phyloP scores from a whole-genome alignment of 2,329 filamentous ascomycete genomes.

The Geoglossum cookeanum region DNA sequence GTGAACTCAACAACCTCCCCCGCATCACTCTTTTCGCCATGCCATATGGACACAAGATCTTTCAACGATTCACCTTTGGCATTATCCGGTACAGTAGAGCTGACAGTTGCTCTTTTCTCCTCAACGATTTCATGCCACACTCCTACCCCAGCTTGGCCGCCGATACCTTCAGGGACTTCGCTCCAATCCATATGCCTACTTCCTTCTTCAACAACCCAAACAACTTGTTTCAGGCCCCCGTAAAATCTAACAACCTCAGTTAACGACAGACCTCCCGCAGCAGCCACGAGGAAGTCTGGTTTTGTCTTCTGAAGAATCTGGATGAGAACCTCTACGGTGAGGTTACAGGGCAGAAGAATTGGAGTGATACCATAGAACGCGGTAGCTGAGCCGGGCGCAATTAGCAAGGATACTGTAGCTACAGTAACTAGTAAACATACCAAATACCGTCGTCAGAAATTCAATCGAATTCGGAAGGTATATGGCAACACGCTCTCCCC shows the following conservation, averaged over 20 bases:
- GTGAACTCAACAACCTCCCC: constrained; percentile 68
- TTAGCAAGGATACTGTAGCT: neutral
- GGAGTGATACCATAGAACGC: constrained; percentile 75
- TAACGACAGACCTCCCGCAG: constrained; percentile 72
- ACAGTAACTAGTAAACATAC: constrained; percentile 20
- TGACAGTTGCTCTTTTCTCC: constrained; percentile 40
- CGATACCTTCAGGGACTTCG: constrained; percentile 60
- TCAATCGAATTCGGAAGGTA: constrained; percentile 90
- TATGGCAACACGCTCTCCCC: constrained; percentile 57
- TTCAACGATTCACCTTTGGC: constrained; percentile 27
- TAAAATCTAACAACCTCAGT: constrained; percentile 51
- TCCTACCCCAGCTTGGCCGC: constrained; percentile 57
- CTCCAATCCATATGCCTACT: constrained; percentile 93
- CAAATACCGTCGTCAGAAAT: constrained; percentile 61
- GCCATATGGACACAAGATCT: constrained; percentile 50
- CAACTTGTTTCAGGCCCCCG: constrained; percentile 51
- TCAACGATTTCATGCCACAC: constrained; percentile 84
- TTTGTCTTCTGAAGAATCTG: constrained; percentile 53
- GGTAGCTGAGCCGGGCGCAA: constrained; percentile 37
- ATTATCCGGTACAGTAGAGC: constrained; percentile 43
- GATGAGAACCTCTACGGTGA: constrained; percentile 47
- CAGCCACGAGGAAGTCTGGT: constrained; percentile 66
- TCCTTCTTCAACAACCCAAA: constrained; percentile 86
- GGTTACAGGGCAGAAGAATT: constrained; percentile 70
- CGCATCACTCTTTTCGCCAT: constrained; percentile 28